phyloP scores from a whole-genome alignment of 164 flowering plant genomes.

The Vitis riparia region DNA sequence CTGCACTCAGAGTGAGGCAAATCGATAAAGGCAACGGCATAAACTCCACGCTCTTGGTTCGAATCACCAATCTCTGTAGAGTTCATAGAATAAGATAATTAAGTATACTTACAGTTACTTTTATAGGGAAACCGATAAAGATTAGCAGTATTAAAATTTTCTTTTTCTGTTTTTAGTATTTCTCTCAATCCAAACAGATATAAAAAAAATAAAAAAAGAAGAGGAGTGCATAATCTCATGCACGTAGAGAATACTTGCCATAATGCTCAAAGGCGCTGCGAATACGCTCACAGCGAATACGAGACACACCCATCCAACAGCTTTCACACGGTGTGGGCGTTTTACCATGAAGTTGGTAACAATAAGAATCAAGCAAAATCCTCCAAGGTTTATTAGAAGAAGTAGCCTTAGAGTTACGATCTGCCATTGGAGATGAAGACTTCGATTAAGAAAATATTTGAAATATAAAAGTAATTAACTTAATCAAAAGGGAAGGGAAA shows the following conservation, averaged over 20 bases:
- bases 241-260: conserved; percentile 27
- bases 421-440: not conserved
- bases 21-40: conserved; percentile 55
- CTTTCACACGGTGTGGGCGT: conserved; percentile 18
- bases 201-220: not conserved
- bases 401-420: conserved; percentile 7
- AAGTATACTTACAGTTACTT: not conserved
- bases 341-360: conserved; percentile 23
- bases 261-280: conserved; percentile 56
- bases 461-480: too few species aligned
- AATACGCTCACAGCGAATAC: conserved; percentile 36
- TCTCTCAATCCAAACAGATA: not conserved
- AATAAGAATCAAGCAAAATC: conserved; percentile 18
- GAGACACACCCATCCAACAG: conserved; percentile 53
- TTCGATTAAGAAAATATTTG: too few species aligned
- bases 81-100: too few species aligned
- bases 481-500: too few species aligned
- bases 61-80: conserved; percentile 41
- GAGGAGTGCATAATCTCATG: not conserved
- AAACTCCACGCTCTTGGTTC: conserved; percentile 59
- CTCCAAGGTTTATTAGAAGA: conserved; percentile 23
- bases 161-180: too few species aligned
- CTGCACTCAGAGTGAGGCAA: conserved; percentile 48
- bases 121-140: too few species aligned
- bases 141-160: not conserved